phyloP scores from a whole-genome alignment of 139 green algal species.

The Tetratostichococcus sp. region DNA sequence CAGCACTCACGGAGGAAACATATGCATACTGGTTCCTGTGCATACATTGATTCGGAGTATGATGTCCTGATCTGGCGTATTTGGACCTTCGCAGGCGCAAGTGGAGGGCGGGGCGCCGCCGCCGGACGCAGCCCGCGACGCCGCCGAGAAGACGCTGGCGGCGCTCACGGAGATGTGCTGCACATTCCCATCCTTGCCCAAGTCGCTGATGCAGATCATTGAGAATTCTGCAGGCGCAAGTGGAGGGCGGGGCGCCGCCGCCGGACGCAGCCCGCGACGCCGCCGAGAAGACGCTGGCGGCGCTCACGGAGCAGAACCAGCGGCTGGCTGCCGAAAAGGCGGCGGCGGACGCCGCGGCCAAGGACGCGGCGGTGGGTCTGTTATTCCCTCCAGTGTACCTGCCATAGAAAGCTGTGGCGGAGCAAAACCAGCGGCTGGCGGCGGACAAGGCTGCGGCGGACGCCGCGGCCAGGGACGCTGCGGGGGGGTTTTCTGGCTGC shows the following conservation, averaged over 20 bases:
- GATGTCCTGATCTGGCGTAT: no score
- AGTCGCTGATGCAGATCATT: no score
- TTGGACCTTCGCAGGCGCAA: not conserved
- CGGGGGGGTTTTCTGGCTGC: no score
- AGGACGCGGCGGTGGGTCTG: not conserved
- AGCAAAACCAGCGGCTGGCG: no score
- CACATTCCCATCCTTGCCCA: no score
- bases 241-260: not conserved
- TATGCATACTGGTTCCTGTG: no score
- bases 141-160: not conserved
- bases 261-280: not conserved
- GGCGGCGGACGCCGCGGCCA: not conserved
- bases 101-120: not conserved
- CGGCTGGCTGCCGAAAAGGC: not conserved
- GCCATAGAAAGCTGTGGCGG: no score
- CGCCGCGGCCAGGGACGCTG: no score
- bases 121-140: not conserved
- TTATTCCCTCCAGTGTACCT: no score
- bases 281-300: not conserved
- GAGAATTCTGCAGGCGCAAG: not conserved
- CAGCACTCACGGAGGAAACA: not conserved
- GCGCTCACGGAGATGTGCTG: not conserved
- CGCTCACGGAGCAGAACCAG: not conserved
- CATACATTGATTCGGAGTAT: no score
- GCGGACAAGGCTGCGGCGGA: no score